phyloP scores from a whole-genome alignment of 2,329 filamentous ascomycete genomes.

The Cordyceps cateniannulata region DNA sequence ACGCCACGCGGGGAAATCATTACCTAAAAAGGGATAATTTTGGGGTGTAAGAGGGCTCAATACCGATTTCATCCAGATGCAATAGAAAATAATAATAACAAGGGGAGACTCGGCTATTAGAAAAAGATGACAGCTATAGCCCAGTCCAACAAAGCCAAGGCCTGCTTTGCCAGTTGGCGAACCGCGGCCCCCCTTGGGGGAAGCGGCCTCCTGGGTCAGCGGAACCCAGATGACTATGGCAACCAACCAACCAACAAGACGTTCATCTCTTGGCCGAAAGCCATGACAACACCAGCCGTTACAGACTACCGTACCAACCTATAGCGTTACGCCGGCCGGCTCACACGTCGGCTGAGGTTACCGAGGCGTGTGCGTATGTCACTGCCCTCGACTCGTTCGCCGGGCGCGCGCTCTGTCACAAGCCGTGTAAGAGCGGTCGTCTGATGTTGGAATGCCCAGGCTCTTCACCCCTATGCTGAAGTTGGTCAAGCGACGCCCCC shows the following conservation, averaged over 20 bases:
- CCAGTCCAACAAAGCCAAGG: background rate
- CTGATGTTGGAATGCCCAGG: background rate
- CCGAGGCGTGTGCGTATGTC: background rate
- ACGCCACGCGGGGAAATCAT: background rate
- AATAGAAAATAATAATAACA: no score
- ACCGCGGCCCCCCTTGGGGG: no score
- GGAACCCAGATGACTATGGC: no score
- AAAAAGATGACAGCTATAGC: background rate
- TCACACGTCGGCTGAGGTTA: background rate
- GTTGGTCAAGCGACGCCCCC: background rate
- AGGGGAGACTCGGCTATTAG: background rate
- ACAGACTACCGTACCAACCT: background rate
- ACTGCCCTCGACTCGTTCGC: no score
- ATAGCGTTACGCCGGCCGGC: background rate
- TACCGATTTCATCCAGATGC: background rate
- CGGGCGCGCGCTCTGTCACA: slow-evolving; percentile 1
- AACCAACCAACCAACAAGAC: no score
- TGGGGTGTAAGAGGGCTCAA: background rate
- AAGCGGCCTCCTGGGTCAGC: no score
- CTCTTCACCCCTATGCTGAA: background rate
- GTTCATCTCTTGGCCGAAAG: background rate
- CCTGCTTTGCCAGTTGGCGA: no score
- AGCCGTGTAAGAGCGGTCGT: slow-evolving; percentile 3
- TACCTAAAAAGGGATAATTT: background rate
- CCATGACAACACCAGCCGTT: background rate